Base-by-base conservation (phyloP, 345 rosid species). In the Melastoma malabathricum region DNA sequence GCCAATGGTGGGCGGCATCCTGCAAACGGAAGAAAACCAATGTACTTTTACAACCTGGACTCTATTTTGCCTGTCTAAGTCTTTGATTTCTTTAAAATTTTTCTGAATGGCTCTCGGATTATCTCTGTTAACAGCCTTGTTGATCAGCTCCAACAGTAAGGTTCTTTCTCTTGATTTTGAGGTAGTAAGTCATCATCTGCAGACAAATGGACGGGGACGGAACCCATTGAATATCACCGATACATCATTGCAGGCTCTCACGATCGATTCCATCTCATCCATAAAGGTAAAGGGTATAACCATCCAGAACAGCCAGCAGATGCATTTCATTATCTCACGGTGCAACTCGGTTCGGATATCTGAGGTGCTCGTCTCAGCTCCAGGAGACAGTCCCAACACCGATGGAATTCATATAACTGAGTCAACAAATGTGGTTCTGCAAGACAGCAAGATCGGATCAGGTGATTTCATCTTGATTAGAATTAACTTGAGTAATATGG, bases 1-100 rank as follows among this genome's bases (percentile, higher is more conserved):
- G 94, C 67, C 83, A 88, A 71, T 92, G 99, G 99, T 92, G 99
- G 99, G 86, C 81, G 52, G 65, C 95, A 25, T 92, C 99, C 45
- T 92, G 99, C 90, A 88, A 88, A 72, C 88, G 69, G 82, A 88
- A 92, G 73, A 83, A 72, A 58, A 56, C 93, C 46, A 89, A 85
- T 61, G 97, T 89, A 81, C 59, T 45, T 58, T 9, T 14, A 43
- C 48, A 43, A 34, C 55, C 29, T 54, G 54, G 23, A 17, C 15
- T 27, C 48, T 41, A 18, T 45, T 50, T 41, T 44, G 18, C 34
- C 23, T 47, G 12, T 6, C 49, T 15, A 12, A 63, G 48, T 15
- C 16, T 22, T 2, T 44, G 17, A 2, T 8, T 46, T 46, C 15
- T 13, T 22, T 47, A 15, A 27, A 20, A 27, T 31, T 61, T 46